Conservation (phyloP, 73 alveolate genomes). For the Effrenium voratum region DNA sequence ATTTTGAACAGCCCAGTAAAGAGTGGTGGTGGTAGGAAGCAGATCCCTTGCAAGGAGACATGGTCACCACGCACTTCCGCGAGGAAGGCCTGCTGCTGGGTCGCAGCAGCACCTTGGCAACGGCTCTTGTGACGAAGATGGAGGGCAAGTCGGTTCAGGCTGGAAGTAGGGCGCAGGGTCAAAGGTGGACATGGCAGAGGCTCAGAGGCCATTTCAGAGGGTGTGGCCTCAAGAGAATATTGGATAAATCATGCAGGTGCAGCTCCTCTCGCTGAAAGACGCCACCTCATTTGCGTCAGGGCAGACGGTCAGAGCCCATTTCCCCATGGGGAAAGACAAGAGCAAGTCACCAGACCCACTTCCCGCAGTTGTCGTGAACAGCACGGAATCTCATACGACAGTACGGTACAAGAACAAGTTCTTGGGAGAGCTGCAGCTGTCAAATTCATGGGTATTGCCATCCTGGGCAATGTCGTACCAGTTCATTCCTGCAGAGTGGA, state of each 20-base stretch:
- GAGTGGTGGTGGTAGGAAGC: not conserved
- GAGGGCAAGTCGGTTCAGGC: slow-evolving; percentile 1
- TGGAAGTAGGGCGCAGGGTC: no score
- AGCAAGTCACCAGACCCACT: slow-evolving; percentile 9
- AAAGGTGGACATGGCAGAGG: no score
- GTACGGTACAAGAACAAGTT: slow-evolving; percentile 2
- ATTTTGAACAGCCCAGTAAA: not conserved
- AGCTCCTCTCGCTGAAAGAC: not conserved
- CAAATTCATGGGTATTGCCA: not conserved
- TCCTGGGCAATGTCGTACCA: not conserved
- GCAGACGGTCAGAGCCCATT: not conserved
- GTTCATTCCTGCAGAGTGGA: not conserved
- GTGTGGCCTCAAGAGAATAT: no score
- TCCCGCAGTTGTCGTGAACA: not conserved
- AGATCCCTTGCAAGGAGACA: not conserved
- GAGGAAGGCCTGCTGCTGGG: slow-evolving; percentile 10
- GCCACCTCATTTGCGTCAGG: not conserved
- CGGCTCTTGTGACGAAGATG: not conserved
- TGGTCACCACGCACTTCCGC: not conserved
- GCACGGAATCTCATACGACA: not conserved
- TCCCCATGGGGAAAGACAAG: not conserved
- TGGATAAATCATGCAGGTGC: not conserved
- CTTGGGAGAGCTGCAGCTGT: not conserved
- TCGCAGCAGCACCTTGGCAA: not conserved
- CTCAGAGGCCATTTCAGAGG: no score